phyloP scores from a whole-genome alignment of 1,284 basidiomycete genomes.

The Austropuccinia psidii region DNA sequence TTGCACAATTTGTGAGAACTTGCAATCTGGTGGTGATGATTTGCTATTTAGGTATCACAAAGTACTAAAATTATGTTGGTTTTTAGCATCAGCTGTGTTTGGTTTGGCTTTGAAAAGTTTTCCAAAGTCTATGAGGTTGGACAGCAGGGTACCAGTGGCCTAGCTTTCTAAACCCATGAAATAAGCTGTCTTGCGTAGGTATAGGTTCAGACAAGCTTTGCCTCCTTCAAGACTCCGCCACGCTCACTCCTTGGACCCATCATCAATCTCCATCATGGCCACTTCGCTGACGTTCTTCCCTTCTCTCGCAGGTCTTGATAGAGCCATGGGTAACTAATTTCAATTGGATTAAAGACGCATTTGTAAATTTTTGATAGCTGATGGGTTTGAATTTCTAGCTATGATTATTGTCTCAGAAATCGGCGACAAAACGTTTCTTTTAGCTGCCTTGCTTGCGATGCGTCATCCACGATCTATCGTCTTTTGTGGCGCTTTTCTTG shows the following conservation, averaged over 20 bases:
- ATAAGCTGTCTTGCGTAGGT: too few species aligned
- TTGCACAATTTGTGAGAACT: too few species aligned
- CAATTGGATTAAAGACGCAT: neutral
- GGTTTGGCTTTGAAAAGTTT: too few species aligned
- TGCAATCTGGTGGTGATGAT: too few species aligned
- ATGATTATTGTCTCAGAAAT: conserved; percentile 48
- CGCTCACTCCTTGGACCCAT: neutral
- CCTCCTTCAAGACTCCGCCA: neutral
- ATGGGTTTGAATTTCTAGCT: neutral
- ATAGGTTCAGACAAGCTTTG: too few species aligned
- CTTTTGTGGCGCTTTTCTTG: conserved; percentile 79
- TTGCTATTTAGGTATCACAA: too few species aligned
- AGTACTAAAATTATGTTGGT: too few species aligned
- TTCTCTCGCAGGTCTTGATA: conserved; percentile 33
- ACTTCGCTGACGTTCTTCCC: neutral
- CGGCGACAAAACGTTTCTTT: conserved; percentile 97
- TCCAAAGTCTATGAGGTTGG: too few species aligned
- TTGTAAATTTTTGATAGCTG: neutral
- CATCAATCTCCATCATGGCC: neutral
- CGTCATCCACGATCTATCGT: conserved; percentile 77
- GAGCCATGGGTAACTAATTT: conserved; percentile 17
- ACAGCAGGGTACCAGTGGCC: too few species aligned
- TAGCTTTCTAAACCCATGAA: too few species aligned
- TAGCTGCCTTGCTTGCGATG: conserved; percentile 93
- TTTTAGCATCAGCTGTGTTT: too few species aligned